Evolutionary conservation across 2,329 filamentous ascomycete species (phyloP).

Genomic region (Colletotrichum graminicola): DNA sequence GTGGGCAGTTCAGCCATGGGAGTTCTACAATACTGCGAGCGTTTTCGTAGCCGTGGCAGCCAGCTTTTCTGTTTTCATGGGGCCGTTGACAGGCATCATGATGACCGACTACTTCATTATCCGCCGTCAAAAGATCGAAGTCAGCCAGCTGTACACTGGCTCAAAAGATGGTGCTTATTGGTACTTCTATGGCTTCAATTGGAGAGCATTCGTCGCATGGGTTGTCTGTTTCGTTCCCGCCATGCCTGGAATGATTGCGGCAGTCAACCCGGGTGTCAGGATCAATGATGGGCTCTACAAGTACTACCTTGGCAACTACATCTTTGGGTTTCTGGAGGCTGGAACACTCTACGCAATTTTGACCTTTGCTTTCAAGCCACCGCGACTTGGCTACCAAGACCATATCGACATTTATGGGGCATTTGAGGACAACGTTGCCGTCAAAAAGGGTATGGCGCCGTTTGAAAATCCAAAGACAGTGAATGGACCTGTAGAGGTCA

Average conservation of each 20-base stretch:
- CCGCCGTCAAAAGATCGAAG: slow-evolving; percentile 52
- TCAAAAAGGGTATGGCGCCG: slow-evolving; percentile 38
- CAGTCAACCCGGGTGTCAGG: slow-evolving; percentile 38
- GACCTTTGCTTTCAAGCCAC: slow-evolving; percentile 37
- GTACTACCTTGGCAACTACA: slow-evolving; percentile 43
- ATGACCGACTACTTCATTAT: slow-evolving; percentile 48
- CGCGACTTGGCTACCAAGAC: slow-evolving; percentile 32
- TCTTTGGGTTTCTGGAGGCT: slow-evolving; percentile 41
- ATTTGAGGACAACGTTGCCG: slow-evolving; percentile 38
- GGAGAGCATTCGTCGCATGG: slow-evolving; percentile 51
- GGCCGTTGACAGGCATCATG: slow-evolving; percentile 49
- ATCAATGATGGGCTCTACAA: slow-evolving; percentile 44
- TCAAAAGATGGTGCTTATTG: slow-evolving; percentile 53
- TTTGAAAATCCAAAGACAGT: slow-evolving; percentile 35
- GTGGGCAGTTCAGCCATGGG: slow-evolving; percentile 49
- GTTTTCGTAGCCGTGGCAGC: slow-evolving; percentile 47
- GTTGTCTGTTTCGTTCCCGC: slow-evolving; percentile 49
- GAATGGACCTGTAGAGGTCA: slow-evolving; percentile 20
- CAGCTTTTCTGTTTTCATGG: slow-evolving; percentile 49
- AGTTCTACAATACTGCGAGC: slow-evolving; percentile 48
- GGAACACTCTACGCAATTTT: slow-evolving; percentile 33
- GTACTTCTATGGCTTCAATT: slow-evolving; percentile 52
- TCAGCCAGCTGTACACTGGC: slow-evolving; percentile 53
- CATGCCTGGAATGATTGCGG: slow-evolving; percentile 46
- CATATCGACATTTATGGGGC: slow-evolving; percentile 40